Evolutionary conservation across 371 early-diverging fungal species (phyloP), one percentile per base, ranked within the genome.

Genomic region (Lichtheimia ornata): DNA sequence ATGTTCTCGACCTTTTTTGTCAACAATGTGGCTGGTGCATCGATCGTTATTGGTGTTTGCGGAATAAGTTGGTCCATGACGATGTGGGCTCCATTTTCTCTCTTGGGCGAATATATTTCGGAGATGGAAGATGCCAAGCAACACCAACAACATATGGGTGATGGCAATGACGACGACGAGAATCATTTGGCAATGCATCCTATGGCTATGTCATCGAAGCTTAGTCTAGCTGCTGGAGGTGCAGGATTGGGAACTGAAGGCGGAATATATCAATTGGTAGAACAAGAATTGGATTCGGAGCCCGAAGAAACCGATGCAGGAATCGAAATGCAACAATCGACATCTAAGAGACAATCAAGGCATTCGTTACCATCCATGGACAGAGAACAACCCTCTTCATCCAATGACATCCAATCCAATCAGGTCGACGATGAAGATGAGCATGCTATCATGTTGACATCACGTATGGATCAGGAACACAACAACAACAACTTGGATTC

Each of bases 71-170:
- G 97, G 96, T 92, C 93, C 3, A 82, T 93, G 15, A 82, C 88
- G 14, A 88, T 91, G 85, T 97, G 97, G 97, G 91, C 92, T 0
- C 97, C 97, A 2, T 95, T 94, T 65, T 88, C 96, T 0, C 77
- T 97, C 7, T 69, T 97, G 40, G 95, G 94, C n/a, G 94, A 95
- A 71, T 84, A 81, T 64, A 84, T 94, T 20, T 78, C 85, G 7
- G 77, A 81, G 45, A 68, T 64, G 53, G 76, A 81, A 56, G 50
- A 50, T 2, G 52, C 54, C 15, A 20, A 40, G 13, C 24, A 55
- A 41, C 42, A 27, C 0, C 24, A 40, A 6, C 24, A 55, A 41
- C 42, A 17, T 0, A 27, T 50, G 1, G 41, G 45, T 17, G 42
- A 45, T n/a, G 54, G 56, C 24, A 24, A 61, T 5, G 47, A 51